Evolutionary conservation across 1,284 basidiomycete genomes (phyloP).

Genomic region (Cryptococcus deneoformans): DNA sequence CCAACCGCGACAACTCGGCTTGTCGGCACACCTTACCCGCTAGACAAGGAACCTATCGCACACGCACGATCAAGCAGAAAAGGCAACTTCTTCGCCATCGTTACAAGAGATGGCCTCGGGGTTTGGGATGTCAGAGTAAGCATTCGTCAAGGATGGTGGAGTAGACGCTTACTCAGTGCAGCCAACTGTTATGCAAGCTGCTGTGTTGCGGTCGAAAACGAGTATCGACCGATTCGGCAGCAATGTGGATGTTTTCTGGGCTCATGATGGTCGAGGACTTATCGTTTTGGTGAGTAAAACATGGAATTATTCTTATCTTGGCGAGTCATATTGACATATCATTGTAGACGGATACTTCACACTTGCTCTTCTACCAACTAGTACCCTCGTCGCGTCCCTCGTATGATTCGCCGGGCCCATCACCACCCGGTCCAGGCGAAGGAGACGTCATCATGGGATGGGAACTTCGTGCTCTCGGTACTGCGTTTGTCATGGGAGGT

Average conservation of each 20-base stretch:
- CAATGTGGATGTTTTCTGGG: slow-evolving; percentile 71
- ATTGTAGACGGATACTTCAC: slow-evolving; percentile 67
- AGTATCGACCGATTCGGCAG: slow-evolving; percentile 78
- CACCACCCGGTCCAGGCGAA: slow-evolving; percentile 73
- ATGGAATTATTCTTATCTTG: not conserved
- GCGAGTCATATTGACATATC: not conserved
- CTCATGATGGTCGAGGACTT: slow-evolving; percentile 70
- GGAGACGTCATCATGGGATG: slow-evolving; percentile 79
- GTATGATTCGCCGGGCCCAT: slow-evolving; percentile 35
- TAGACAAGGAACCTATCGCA: slow-evolving; percentile 53
- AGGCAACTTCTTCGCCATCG: slow-evolving; percentile 72
- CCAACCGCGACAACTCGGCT: slow-evolving; percentile 38
- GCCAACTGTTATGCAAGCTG: slow-evolving; percentile 75
- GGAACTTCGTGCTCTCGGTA: slow-evolving; percentile 61
- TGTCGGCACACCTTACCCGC: slow-evolving; percentile 25
- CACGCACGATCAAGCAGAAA: slow-evolving; percentile 62
- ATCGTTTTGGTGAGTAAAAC: slow-evolving; percentile 64
- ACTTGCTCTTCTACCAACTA: slow-evolving; percentile 71
- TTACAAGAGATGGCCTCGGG: slow-evolving; percentile 64
- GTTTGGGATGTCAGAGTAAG: slow-evolving; percentile 79
- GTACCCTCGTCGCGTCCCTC: slow-evolving; percentile 57
- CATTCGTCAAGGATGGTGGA: not conserved
- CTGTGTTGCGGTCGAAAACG: slow-evolving; percentile 67
- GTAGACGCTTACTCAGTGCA: slow-evolving; percentile 37
- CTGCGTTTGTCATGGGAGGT: slow-evolving; percentile 36